Evolutionary conservation across 495 filamentous ascomycete species (phyloP).

Genomic region (Hypomontagnella monticulosa): DNA sequence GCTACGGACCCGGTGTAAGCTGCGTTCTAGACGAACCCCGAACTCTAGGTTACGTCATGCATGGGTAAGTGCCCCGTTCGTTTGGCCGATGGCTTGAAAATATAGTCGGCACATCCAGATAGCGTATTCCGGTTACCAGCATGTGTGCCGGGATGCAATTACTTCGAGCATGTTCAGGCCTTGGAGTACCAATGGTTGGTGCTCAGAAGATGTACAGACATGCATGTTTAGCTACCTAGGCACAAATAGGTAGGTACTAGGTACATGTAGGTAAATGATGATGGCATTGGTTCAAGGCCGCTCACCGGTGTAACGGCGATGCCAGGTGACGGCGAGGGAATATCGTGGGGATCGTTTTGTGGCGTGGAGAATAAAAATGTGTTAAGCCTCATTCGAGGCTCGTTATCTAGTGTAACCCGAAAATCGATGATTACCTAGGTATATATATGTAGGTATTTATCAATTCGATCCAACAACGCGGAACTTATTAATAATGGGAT

Average conservation of each 20-base stretch:
- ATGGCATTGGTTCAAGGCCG: constrained; percentile 14
- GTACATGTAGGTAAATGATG: not conserved
- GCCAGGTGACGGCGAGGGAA: constrained; percentile 13
- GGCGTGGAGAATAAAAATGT: not conserved
- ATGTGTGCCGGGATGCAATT: not conserved
- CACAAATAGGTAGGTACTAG: not conserved
- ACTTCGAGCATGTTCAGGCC: constrained; percentile 1
- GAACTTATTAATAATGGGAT: constrained; percentile 32
- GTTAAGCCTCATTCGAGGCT: not conserved
- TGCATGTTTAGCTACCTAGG: constrained; percentile 10
- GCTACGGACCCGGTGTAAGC: constrained; percentile 13
- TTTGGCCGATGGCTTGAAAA: constrained; percentile 17
- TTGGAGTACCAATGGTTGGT: constrained; percentile 24
- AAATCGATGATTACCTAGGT: not conserved
- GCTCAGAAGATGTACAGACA: constrained; percentile 8
- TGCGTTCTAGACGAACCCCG: constrained; percentile 21
- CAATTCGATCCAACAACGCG: constrained; percentile 8
- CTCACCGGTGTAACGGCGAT: constrained; percentile 5
- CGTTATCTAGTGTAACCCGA: constrained; percentile 1
- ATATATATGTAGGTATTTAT: too few relatives aligned
- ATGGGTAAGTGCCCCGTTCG: constrained; percentile 7
- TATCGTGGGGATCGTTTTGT: not conserved
- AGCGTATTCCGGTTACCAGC: constrained; percentile 24
- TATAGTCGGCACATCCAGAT: constrained; percentile 17
- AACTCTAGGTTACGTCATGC: constrained; percentile 31